Percentiles rank a stretch among this genome's conserved stretches.
Evolutionary conservation across 2,329 filamentous ascomycete genomes (phyloP).

Genomic region (Venturia effusa): DNA sequence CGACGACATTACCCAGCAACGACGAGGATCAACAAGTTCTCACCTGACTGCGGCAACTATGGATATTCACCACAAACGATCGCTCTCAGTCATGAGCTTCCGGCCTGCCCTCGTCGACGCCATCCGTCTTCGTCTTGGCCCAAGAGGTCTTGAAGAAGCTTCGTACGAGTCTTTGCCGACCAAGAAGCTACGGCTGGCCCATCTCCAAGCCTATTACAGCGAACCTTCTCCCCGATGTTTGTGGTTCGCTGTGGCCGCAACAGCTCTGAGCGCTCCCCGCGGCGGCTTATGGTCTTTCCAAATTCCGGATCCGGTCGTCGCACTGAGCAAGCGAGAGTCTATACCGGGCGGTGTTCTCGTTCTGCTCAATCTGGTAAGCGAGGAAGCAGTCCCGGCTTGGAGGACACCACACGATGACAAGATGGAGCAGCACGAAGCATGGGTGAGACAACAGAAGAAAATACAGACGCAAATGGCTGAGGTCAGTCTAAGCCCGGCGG

Average conservation of each 20-base stretch:
- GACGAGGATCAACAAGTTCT: background rate
- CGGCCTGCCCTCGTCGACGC: background rate
- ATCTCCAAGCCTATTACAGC: slow-evolving; percentile 14
- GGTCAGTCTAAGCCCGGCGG: slow-evolving; percentile 3
- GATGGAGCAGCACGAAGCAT: slow-evolving; percentile 3
- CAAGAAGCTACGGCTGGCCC: too few relatives aligned
- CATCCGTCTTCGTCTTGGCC: slow-evolving; percentile 15
- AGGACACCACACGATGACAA: slow-evolving; percentile 31
- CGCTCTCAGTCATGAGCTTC: background rate
- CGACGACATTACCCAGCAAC: background rate
- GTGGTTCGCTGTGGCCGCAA: slow-evolving; percentile 48
- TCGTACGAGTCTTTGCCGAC: too few relatives aligned
- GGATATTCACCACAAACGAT: background rate
- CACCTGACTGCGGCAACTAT: background rate
- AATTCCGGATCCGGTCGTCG: slow-evolving; percentile 42
- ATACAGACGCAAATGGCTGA: slow-evolving; percentile 2
- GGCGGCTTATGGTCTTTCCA: slow-evolving; percentile 43
- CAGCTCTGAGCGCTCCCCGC: slow-evolving; percentile 38
- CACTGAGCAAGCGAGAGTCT: slow-evolving; percentile 40
- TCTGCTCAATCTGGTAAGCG: slow-evolving; percentile 39
- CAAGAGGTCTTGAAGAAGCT: slow-evolving; percentile 19
- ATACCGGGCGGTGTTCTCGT: slow-evolving; percentile 51
- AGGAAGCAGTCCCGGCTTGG: slow-evolving; percentile 46
- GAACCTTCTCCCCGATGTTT: slow-evolving; percentile 14
- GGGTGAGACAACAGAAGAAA: slow-evolving; percentile 4